phyloP scores from a whole-genome alignment of 495 filamentous ascomycete species.

The Hypoxylon perforatum region DNA sequence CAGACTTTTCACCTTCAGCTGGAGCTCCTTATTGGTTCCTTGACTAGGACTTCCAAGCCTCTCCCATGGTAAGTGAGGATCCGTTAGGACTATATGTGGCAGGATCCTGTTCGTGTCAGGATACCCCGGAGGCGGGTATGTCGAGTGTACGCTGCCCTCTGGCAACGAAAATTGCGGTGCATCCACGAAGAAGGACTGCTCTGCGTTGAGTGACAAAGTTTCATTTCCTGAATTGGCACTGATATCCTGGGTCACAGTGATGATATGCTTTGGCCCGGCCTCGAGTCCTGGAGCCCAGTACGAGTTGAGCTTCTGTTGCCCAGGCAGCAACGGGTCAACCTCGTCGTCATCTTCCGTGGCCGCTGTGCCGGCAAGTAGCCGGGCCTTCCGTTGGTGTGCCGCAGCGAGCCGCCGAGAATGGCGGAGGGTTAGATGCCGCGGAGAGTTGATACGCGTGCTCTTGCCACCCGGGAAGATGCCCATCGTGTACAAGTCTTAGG shows the following conservation, averaged over 20 bases:
- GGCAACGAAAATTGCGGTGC: conserved; percentile 29
- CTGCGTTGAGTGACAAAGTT: conserved; percentile 12
- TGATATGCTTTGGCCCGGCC: conserved; percentile 34
- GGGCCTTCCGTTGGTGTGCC: neutral
- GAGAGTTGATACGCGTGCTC: conserved; percentile 33
- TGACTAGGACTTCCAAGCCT: conserved; percentile 18
- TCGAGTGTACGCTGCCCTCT: conserved; percentile 22
- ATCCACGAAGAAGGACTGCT: conserved; percentile 30
- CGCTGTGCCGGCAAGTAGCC: neutral
- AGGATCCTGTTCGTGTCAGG: conserved; percentile 48
- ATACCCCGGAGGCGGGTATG: conserved; percentile 57
- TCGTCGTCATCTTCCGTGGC: conserved; percentile 4
- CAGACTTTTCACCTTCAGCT: neutral
- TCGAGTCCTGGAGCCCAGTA: conserved; percentile 44
- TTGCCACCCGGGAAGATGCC: conserved; percentile 31
- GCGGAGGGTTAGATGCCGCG: conserved; percentile 45
- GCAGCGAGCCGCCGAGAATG: conserved; percentile 30
- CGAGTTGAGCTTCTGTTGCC: conserved; percentile 45
- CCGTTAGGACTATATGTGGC: conserved; percentile 63
- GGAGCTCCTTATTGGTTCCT: conserved; percentile 10
- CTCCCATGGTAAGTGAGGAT: conserved; percentile 63
- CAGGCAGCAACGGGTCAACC: conserved; percentile 29
- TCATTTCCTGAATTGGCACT: conserved; percentile 3
- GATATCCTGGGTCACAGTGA: conserved; percentile 30
- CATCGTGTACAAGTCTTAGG: conserved; percentile 13